Base-by-base conservation (phyloP, 495 filamentous ascomycete genomes). In the Tuber umbilicatum region DNA sequence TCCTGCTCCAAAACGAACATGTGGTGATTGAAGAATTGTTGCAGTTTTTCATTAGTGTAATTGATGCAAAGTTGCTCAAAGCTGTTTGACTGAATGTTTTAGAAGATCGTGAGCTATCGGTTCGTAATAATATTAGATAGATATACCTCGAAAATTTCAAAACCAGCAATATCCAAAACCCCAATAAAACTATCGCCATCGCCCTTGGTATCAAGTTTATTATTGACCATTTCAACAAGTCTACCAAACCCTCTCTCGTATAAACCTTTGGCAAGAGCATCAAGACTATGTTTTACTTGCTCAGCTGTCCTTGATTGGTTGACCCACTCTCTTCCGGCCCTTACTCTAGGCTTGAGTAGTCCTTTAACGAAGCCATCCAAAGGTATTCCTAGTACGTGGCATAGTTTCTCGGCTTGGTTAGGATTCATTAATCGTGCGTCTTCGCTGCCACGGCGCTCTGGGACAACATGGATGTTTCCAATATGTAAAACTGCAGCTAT, bases 1-100 rank as follows among this genome's bases (percentile, higher is more conserved):
- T 99, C 96, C 82, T 99, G 96, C 82, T 99, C 96, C 35, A 99
- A 85, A 35, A 99, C 96, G 83, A 99, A 99, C 96, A 99, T 99
- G 85, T 99, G 96, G 79, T 99, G 96, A 75, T 99, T 99, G 87
- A 99, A 99, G 83, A 98, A 99, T 78, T 99, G 96, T 82, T 99
- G 96, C 9, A 99, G 89, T 83, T 97, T 99, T 83, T 99, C 96
- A 83, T 99, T 99, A 74, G 96, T 98, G 84, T 98, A 99, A 82
- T 99, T 99, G 86, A 99, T 99, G 85, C 96, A 98, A 7, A 99
- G 89, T 83, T 99, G 96, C 84, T 99, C 96, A 79, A 99, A 99
- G 85, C 94, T 97, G 83, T 99, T 99, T 75, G 77, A 79, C 81
- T 82, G 38, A 39, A 71, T 39, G 35, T 80, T 76, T 69, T 19